Evolutionary conservation across 2,329 filamentous ascomycete genomes (phyloP), one percentile per base, ranked within the genome.

Genomic region (Aspergillus intermedius): DNA sequence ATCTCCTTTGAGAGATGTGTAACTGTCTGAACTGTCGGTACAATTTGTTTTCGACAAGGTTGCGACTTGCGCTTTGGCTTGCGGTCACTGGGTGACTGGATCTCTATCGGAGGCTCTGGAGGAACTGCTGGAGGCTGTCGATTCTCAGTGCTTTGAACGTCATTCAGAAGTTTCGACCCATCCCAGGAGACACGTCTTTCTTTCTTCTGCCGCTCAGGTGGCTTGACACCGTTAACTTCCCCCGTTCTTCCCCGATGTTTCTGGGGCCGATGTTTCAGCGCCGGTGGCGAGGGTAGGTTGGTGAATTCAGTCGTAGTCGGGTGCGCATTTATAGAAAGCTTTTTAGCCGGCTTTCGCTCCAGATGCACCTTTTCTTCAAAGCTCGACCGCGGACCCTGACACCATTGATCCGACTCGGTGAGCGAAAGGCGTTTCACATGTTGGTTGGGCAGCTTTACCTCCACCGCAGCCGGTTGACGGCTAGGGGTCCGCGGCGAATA

Each of bases 401-500:
- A 64, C 58, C 67, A 61, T 25, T 61, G 60, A 15, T 72, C 70
- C 12, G 65, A 46, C 37, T 72, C 68, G 3, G 63, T 62, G 5
- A 72, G 49, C 6, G 70, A 69, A 22, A 71, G 53, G 32, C 69
- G 67, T 49, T 70, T 72, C 9, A 71, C 59, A 23, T 69, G 64
- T 48, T 70, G 66, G 37, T 64, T 66, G 6, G 64, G 63, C 17
- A 70, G 49, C 35, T 65, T 71, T 44, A 69, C 49, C 50, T 73
- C 70, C 39, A 71, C 56, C 2, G 65, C 60, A 12, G 69, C 47
- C n/a, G 64, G 48, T 28, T 64, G 60, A 17, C 52, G 49, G 23
- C 51, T 59, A 0, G 54, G 48, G 21, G 50, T 52, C 23, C 62
- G 60, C 4, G 62, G 60, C 4, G 66, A 64, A 17, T 64, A 62